A percentile compares a stretch with the other conserved stretches of the same genome.
Conservation (phyloP, 257 asterid species). For the Solanum chilense region DNA sequence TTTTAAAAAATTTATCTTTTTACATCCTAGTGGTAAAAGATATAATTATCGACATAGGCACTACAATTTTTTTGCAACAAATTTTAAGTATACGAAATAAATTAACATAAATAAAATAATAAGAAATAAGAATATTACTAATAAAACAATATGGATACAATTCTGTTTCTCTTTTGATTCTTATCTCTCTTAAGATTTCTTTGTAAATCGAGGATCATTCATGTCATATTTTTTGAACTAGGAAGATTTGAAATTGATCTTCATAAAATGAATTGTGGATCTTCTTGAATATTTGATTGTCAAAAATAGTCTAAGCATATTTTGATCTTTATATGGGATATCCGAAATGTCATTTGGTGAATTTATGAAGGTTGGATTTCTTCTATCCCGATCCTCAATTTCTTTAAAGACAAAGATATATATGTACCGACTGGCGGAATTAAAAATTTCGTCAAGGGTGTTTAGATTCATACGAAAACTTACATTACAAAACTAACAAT, state of each 20-base stretch:
- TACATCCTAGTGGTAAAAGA: neutral
- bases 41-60: neutral
- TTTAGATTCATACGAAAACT: neutral
- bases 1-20: too few relatives aligned
- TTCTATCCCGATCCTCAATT: neutral
- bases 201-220: neutral
- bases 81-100: too few relatives aligned
- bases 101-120: too few relatives aligned
- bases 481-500: neutral
- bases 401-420: neutral
- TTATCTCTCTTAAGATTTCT: neutral
- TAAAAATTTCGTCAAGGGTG: accelerated
- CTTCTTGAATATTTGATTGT: neutral
- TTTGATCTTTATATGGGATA: neutral
- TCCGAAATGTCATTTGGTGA: neutral
- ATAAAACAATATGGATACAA: too few relatives aligned
- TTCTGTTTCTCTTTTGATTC: neutral
- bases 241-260: neutral
- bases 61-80: neutral
- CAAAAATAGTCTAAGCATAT: neutral
- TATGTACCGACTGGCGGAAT: neutral
- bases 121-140: too few relatives aligned
- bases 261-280: too few relatives aligned
- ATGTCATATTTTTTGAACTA: neutral
- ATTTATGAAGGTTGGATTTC: neutral